Base-by-base conservation (phyloP, 148 eudicot species). In the Rhododendron molle region DNA sequence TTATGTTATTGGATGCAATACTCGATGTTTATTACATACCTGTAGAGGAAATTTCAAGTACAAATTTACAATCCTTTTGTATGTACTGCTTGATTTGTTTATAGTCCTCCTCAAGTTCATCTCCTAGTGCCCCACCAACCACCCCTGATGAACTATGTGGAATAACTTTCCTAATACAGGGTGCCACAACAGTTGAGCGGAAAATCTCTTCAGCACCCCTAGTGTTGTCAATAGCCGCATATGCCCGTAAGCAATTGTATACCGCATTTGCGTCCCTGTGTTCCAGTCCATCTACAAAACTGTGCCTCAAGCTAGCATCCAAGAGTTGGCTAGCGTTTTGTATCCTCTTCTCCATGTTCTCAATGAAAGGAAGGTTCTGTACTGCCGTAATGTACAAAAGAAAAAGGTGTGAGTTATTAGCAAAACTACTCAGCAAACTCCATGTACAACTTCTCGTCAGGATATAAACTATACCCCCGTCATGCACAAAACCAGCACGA, bases 351-450 rank as follows among this genome's bases (percentile, higher is more conserved):
- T 92, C 98, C 92, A 97, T 94, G 91, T 97, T 97, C 86, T 95
- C 93, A 88, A 97, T 91, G 86, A 97, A 97, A 83, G 99, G 99
- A 85, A 97, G 95, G 90, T 97, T 91, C 99, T 97, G 99, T 90
- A 95, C 98, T 92, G 98, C 93, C 99, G 86, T 84, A 90, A 92
- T 88, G 84, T 90, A 92, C 81, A 65, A 89, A 87, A 88, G 49
- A 72, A 65, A 71, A 74, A 49, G 87, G 86, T 85, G 78, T 76
- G 85, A 85, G 86, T 49, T 60, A 43, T n/a, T 76, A 81, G 85
- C 32, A 82, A 62, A 76, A 26, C 58, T 18, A 28, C 40, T n/a
- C 40, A 76, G 26, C 28, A 69, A 56, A 16, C 30, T 79, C 16
- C 44, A 52, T n/a, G 47, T 44, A 67, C 15, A 1, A 67, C 77